Evolutionary conservation across 2,329 filamentous ascomycete genomes (phyloP), one percentile per base, ranked within the genome.

Genomic region (Fusarium nanum): DNA sequence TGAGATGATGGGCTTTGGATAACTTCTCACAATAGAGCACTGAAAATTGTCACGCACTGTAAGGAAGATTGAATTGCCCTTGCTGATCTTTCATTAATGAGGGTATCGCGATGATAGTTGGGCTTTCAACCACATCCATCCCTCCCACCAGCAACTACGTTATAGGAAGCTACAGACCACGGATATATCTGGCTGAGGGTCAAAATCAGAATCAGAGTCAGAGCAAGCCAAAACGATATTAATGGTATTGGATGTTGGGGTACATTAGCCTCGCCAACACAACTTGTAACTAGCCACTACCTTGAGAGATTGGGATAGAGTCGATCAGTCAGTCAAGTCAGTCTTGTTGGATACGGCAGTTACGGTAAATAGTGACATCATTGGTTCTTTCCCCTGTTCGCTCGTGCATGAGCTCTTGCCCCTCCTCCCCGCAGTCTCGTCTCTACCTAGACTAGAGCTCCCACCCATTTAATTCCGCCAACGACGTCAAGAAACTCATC

Each of bases 341-440:
- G 22, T 22, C 16, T 16, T 25, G 7, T 16, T 49, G 22, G 20
- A 37, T 18, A 30, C 44, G 44, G 44, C 46, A 54, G 20, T 54
- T 42, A 8, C 16, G 20, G n/a, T 57, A 9, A 44, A 60, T 70
- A 40, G 54, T 70, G 67, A 70, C 67, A 68, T 70, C 67, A 70
- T 57, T 68, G 37, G 56, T 47, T 58, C 42, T 41, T 56, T 45
- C 37, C n/a, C 42, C 22, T 20, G 18, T 50, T n/a, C 16, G 22
- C 28, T 14, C 27, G 8, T 27, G 32, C 41, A 44, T 23, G 14
- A 65, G 54, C 65, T 64, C 30, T 50, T 60, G 46, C 67, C 63
- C 58, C 58, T 64, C 30, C 50, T 56, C 68, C 68, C 68, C 68
- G 37, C 68, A 67, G 30, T 56, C 47, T 34, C 13, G 28, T 30